phyloP scores from a whole-genome alignment of 2,329 filamentous ascomycete genomes.

The Coniella lustricola region DNA sequence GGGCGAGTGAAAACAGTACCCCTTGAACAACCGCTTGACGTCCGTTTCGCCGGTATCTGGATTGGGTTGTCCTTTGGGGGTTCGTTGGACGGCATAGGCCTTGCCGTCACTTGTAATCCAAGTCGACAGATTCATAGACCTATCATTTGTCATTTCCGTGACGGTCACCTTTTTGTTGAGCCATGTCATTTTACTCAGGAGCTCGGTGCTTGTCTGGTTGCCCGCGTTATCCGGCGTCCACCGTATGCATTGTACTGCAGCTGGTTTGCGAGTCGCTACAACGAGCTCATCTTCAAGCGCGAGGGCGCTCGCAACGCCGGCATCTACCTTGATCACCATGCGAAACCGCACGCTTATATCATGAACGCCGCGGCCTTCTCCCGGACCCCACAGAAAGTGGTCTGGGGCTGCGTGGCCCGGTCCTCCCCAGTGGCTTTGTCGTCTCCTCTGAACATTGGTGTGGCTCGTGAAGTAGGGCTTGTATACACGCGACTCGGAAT shows the following conservation, averaged over 20 bases:
- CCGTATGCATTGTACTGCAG: conserved; percentile 92
- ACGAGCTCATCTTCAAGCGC: conserved; percentile 89
- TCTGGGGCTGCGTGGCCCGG: conserved; percentile 49
- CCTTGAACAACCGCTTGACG: conserved; percentile 68
- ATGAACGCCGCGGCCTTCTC: conserved; percentile 73
- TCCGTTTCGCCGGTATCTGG: conserved; percentile 38
- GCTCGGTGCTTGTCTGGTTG: conserved; percentile 82
- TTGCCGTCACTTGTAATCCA: conserved; percentile 87
- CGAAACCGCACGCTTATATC: conserved; percentile 89
- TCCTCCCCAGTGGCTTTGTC: conserved; percentile 55
- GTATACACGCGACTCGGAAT: conserved; percentile 76
- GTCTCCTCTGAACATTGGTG: conserved; percentile 54
- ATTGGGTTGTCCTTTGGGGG: conserved; percentile 33
- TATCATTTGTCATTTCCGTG: conserved; percentile 82
- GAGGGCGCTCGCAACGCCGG: conserved; percentile 80
- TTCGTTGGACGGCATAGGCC: conserved; percentile 83
- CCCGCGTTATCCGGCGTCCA: conserved; percentile 82
- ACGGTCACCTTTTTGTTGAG: conserved; percentile 71
- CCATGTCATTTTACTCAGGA: conserved; percentile 82
- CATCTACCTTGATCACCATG: conserved; percentile 97
- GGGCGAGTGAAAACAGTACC: conserved; percentile 83
- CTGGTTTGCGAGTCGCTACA: conserved; percentile 83
- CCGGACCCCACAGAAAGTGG: conserved; percentile 64
- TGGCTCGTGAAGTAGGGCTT: conserved; percentile 70
- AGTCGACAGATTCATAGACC: conserved; percentile 90